Evolutionary conservation across 2,329 filamentous ascomycete genomes (phyloP).

Genomic region (Arthrobotrys conoides): DNA sequence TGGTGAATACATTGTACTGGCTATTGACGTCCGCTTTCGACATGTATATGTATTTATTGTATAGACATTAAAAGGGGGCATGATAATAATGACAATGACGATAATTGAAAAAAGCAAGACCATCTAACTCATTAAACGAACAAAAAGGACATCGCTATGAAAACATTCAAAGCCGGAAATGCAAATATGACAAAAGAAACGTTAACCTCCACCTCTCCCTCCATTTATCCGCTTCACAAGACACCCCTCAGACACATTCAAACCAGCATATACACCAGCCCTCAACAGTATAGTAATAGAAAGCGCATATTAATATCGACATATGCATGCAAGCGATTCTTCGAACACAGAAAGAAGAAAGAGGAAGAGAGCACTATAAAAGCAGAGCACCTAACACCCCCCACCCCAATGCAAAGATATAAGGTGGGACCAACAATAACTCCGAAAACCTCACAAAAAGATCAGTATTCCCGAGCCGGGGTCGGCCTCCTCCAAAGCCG

Average conservation of each 20-base stretch:
- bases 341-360: not conserved
- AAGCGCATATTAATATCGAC: not conserved
- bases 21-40: too few species aligned
- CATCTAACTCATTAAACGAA: conserved; percentile 7
- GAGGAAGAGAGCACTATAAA: conserved; percentile 24
- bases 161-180: not conserved
- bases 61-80: conserved; percentile 20
- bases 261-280: not conserved
- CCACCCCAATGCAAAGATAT: conserved; percentile 47
- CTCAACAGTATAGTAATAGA: not conserved
- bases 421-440: conserved; percentile 40
- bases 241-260: not conserved
- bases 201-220: not conserved
- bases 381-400: conserved; percentile 51
- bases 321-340: not conserved
- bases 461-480: conserved; percentile 38
- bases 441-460: conserved; percentile 45
- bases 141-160: conserved; percentile 12
- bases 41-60: not conserved
- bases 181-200: conserved; percentile 9
- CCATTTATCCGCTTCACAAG: not conserved
- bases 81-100: conserved; percentile 1
- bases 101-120: not conserved
- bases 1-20: too few species aligned
- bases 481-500: conserved; percentile 48